Evolutionary conservation across 495 filamentous ascomycete genomes (phyloP).

Genomic region (Xylaria telfairii): DNA sequence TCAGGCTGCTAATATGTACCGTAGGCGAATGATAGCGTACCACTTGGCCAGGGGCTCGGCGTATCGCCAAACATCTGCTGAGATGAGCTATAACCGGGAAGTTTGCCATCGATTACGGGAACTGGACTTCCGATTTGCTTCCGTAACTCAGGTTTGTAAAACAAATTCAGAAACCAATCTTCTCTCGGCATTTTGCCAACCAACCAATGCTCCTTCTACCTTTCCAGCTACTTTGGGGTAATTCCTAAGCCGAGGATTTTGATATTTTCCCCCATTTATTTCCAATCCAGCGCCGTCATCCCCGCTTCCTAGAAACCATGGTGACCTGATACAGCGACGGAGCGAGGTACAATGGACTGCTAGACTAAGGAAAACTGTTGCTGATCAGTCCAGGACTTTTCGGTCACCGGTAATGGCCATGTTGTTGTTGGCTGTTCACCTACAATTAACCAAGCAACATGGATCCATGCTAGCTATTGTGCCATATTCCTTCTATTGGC

Average conservation of each 20-base stretch:
- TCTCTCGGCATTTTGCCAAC: neutral
- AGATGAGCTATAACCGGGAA: neutral
- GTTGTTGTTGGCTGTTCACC: neutral
- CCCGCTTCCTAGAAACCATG: constrained; percentile 7
- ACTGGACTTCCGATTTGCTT: neutral
- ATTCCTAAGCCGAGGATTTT: neutral
- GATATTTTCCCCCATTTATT: constrained; percentile 1
- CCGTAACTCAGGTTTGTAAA: neutral
- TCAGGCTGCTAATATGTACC: neutral
- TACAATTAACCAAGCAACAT: neutral
- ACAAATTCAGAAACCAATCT: too few species aligned
- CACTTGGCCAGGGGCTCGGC: constrained; percentile 1
- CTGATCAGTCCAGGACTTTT: constrained; percentile 8
- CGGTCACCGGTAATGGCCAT: neutral
- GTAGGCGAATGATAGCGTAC: neutral
- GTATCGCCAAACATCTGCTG: constrained; percentile 11
- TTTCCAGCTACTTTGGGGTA: neutral
- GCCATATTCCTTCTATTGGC: constrained; percentile 3
- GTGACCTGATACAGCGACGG: neutral
- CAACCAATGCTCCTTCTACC: neutral
- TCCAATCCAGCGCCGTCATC: neutral
- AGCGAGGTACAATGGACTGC: constrained; percentile 5
- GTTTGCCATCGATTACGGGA: neutral
- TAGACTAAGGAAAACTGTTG: neutral
- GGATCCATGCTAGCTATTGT: constrained; percentile 10